Evolutionary conservation across 2,329 filamentous ascomycete species (phyloP), one percentile per base, ranked within the genome.

Genomic region (Claviceps pazoutovae): DNA sequence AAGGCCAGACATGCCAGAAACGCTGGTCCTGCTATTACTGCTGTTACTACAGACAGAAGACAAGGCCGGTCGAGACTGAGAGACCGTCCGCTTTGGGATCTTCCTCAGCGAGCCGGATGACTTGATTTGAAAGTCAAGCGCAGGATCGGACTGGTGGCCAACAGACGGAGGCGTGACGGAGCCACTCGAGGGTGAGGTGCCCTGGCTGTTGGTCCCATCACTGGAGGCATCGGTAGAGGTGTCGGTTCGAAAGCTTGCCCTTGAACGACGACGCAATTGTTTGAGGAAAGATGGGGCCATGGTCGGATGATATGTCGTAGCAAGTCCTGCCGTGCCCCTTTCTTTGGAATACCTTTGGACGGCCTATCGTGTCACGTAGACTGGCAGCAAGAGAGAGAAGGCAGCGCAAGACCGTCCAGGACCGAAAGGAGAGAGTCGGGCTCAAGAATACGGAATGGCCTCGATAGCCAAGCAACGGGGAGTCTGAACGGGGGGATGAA

Each of bases 151-250:
- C 54, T 80, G 76, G 46, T 80, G 76, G 58, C 81, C 74, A 48
- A 84, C 75, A n/a, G 84, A 86, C 0, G 87, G 86, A 39, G 87
- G 85, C 48, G 88, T 89, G 45, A 83, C 71, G 48, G 84, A 84
- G 60, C 82, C 87, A 63, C 76, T 85, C 13, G 80, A 81, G 39
- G 79, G 78, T 50, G 80, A 74, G 36, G 78, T 80, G 59, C 75
- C 77, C 59, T 79, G 74, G 61, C 74, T 77, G 42, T 68, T 67
- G 59, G 72, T 73, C 56, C 75, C 76, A 62, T 80, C 79, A 64
- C 78, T 82, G 46, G 78, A 79, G 8, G 75, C 75, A 59, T 84
- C 79, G 47, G 75, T 79, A 42, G 80, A 80, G 55, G 73, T 75
- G 42, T 78, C 76, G 47, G 80, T 82, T 54, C 78, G 80, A 68